Base-by-base conservation (phyloP, 345 rosid species). In the Eutrema heterophyllum region DNA sequence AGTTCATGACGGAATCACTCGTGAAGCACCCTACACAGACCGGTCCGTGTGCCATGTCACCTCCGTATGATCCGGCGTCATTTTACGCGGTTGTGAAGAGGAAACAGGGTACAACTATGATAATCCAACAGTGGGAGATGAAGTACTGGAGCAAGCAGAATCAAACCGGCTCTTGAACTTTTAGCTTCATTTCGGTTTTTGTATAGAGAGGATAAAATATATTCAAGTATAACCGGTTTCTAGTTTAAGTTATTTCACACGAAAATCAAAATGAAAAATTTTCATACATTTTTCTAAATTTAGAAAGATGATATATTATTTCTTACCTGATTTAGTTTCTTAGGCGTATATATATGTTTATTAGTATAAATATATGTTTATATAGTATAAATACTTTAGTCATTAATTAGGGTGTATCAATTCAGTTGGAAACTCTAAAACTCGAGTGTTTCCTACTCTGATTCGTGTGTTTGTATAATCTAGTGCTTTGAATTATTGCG, bases 1-100 rank as follows among this genome's bases (percentile, higher is more conserved):
- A 86, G 79, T 89, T 86, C 61, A 85, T 89, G 88, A 55, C 45
- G 39, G 91, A 86, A 43, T 91, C 97, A n/a, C 21, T 89, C 38
- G 96, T 89, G 76, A 86, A 74, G 53, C 68, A 74, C 6, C 93
- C 97, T 8, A 79, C 91, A 2, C 77, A 84, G 1, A 71, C 71
- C 24, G 62, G 83, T 36, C 96, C 97, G 0, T 91, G 97, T 80
- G 18, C 66, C 26, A 48, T 91, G 81, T 83, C 89, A 5, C 85
- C 87, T 30, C 88, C 95, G 1, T 86, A 85, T 36, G 87, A 89
- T 60, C 86, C 89, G 1, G 64, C 81, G 1, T 83, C 85, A n/a
- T 81, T 84, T 45, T 9, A 74, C 18, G 14, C 52, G 1, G 26
- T 83, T 61, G 60, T 70, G 44, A 51, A 52, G 30, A 84, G 78